These are phyloP conservation scores for Beverwykella pulmonaria DNA, from an alignment of 495 filamentous ascomycete genomes.

Conservation along the genomic window DNA sequence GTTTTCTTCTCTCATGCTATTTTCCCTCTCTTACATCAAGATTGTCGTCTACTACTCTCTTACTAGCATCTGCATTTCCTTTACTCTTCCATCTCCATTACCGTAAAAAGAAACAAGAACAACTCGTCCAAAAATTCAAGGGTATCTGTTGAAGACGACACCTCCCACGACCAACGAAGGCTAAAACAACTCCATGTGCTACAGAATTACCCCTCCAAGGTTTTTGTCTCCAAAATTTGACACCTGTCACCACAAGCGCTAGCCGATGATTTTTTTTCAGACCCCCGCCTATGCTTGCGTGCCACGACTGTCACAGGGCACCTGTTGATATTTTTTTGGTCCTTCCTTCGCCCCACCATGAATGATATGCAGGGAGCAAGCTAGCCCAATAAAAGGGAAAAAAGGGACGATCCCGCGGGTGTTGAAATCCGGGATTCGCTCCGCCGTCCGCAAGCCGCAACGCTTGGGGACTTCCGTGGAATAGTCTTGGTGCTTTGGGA, in stretches of 20 bases:
- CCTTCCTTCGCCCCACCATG: background rate
- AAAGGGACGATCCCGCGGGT: slow-evolving; percentile 12
- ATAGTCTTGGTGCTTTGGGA: background rate
- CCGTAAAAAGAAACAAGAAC: no score
- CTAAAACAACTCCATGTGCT: background rate
- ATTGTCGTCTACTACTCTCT: no score
- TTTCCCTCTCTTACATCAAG: no score
- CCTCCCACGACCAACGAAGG: background rate
- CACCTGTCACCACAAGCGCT: no score
- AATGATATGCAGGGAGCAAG: slow-evolving; percentile 5
- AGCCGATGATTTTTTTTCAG: no score
- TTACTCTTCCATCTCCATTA: no score
- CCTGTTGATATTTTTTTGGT: background rate
- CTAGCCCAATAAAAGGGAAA: background rate
- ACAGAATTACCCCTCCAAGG: background rate
- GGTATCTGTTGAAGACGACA: slow-evolving; percentile 22
- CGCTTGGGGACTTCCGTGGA: slow-evolving; percentile 3
- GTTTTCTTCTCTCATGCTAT: no score
- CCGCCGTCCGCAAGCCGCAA: background rate
- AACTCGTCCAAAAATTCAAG: background rate
- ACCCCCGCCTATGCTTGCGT: no score
- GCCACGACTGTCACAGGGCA: no score
- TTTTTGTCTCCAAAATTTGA: no score
- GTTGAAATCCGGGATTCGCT: slow-evolving; percentile 32
- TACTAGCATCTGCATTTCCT: no score